Conservation (phyloP, 2,329 filamentous ascomycete species). For the Exserohilum turcica region DNA sequence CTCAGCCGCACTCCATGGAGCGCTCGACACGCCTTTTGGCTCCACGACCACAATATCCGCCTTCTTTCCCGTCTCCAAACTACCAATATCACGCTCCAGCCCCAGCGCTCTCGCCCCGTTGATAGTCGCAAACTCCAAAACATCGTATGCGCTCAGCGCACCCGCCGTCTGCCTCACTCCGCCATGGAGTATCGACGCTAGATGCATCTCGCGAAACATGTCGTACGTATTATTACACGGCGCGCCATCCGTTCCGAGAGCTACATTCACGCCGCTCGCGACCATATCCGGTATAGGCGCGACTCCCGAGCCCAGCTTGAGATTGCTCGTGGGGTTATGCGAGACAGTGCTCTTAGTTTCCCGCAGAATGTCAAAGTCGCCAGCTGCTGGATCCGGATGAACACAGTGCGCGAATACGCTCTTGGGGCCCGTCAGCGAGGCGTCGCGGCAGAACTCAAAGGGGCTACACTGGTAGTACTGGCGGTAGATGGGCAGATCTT, state of each 20-base stretch:
- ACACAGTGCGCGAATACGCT: constrained; percentile 42
- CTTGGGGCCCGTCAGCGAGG: constrained; percentile 46
- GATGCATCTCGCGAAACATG: constrained; percentile 37
- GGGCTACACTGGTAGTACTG: constrained; percentile 51
- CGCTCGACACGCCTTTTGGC: constrained; percentile 39
- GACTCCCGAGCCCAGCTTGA: constrained; percentile 33
- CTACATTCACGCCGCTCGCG: constrained; percentile 21
- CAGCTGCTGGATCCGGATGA: constrained; percentile 50
- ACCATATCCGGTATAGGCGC: constrained; percentile 23
- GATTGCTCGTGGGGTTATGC: constrained; percentile 33
- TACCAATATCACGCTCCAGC: constrained; percentile 48
- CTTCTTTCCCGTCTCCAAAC: constrained; percentile 50
- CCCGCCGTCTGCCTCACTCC: constrained; percentile 22
- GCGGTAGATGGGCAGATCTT: constrained; percentile 47
- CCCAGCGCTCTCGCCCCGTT: constrained; percentile 33
- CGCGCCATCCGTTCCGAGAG: constrained; percentile 32
- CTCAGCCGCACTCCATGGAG: constrained; percentile 48
- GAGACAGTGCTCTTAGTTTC: constrained; percentile 36
- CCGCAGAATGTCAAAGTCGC: constrained; percentile 49
- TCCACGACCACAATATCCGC: constrained; percentile 49
- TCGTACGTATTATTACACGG: constrained; percentile 41
- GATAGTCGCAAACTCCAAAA: constrained; percentile 33
- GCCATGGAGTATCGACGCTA: constrained; percentile 27
- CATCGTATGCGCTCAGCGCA: constrained; percentile 23
- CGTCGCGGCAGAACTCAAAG: constrained; percentile 31